Base-by-base conservation (phyloP, 2,329 filamentous ascomycete species). In the Paecilomyces variotii region DNA sequence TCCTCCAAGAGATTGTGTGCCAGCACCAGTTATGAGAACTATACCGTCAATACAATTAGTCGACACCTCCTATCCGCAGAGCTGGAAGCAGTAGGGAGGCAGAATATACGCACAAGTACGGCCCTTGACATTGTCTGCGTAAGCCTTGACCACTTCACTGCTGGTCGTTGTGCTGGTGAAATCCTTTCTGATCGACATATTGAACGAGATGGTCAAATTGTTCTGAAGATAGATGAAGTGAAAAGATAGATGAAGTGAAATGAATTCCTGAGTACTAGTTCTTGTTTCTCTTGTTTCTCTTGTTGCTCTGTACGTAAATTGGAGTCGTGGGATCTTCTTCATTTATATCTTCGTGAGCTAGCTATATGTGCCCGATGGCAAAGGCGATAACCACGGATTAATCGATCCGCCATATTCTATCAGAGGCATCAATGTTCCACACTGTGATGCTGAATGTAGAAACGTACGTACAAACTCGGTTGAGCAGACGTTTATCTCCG, bases 21-120 rank as follows among this genome's bases (percentile, higher is more conserved):
- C 62, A 10, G 62, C 61, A 14, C 64, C 64, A 14, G 64, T 67
- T 14, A 67, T 60, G 27, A 67, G 57, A 53, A 67, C 50, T 52
- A 3, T 28, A 14, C 27, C 2, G 25, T 52, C 14, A 7, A 28
- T 6, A 14, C 12, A 5, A 26, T 52, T 7, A 52, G 50, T 26
- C 14, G 14, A 7, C 5, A 9, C 24, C 19, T 24, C 27, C 10
- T 27, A 10, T 25, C 19, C 19, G 19, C 19, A 19, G 50, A 26
- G 35, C 2, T 45, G n/a, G 25, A 52, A 52, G 12, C 14, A 28
- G 11, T 24, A 24, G 10, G 12, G 24, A 26, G 11, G 19, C 5
- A 3, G 2, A 26, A 12, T n/a, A 52, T 28, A 6, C 50, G 6
- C 27, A 52, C 50, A 52, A 2, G 50, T 52, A 26, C 50, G 50